A percentile compares a stretch with the other conserved stretches of the same genome.
Evolutionary conservation across 148 eudicot species (phyloP).

Genomic region (Amaranthus hypochondriacus): DNA sequence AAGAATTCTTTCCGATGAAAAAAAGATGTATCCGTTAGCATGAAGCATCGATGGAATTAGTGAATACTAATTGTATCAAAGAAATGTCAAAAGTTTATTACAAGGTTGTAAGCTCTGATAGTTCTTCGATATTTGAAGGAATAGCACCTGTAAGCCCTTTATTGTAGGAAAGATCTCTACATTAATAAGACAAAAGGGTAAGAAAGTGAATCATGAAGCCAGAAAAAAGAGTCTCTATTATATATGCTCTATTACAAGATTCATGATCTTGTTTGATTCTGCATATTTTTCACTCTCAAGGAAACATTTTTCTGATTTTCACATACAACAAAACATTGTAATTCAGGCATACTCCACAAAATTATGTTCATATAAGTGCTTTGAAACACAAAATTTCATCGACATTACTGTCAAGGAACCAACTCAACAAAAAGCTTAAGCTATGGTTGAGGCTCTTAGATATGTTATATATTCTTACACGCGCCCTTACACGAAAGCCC

Average conservation of each 20-base stretch:
- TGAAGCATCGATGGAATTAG: constrained; percentile 2
- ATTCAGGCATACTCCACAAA: too few species aligned
- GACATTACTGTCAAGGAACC: too few species aligned
- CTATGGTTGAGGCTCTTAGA: too few species aligned
- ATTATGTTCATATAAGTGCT: too few species aligned
- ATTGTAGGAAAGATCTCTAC: constrained; percentile 88
- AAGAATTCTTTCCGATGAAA: constrained; percentile 42
- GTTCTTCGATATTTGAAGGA: constrained; percentile 60
- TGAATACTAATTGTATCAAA: neutral
- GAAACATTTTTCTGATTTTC: neutral
- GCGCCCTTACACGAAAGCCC: too few species aligned
- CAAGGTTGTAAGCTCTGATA: constrained; percentile 55
- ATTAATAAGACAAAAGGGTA: constrained; percentile 5
- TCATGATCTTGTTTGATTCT: neutral
- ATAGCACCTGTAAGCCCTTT: constrained; percentile 58
- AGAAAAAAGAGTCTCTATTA: neutral
- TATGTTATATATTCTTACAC: too few species aligned
- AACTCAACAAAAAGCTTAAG: too few species aligned
- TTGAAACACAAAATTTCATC: too few species aligned
- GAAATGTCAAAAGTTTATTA: constrained; percentile 38
- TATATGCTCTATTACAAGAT: neutral
- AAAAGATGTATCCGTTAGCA: neutral
- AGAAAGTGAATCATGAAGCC: neutral
- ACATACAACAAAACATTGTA: too few species aligned
- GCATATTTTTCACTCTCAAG: neutral